These are phyloP conservation scores for Limonomyces culmigenus DNA, from an alignment of 1,284 basidiomycete genomes.

Conservation along the genomic window DNA sequence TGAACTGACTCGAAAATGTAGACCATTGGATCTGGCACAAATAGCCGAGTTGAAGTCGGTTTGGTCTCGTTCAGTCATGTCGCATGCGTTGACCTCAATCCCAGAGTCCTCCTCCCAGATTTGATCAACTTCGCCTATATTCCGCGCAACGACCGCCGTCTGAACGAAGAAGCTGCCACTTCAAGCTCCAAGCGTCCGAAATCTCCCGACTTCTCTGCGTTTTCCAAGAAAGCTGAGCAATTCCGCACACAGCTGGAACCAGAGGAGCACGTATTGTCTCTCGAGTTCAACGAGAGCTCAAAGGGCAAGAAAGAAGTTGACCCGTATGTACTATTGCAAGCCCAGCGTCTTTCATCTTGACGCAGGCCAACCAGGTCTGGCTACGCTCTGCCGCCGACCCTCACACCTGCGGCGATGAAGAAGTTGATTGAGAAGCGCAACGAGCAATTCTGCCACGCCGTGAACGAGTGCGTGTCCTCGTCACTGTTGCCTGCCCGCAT, in stretches of 20 bases:
- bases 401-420: constrained; percentile 43
- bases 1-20: no score
- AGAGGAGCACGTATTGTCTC: constrained; percentile 53
- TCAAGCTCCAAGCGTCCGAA: constrained; percentile 7
- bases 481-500: neutral
- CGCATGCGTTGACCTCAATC: neutral
- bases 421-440: constrained; percentile 65
- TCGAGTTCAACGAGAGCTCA: constrained; percentile 55
- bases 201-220: constrained; percentile 23
- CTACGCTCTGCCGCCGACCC: constrained; percentile 25
- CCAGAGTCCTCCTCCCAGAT: constrained; percentile 65
- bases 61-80: neutral
- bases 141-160: constrained; percentile 43
- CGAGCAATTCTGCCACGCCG: constrained; percentile 44
- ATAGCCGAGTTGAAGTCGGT: constrained; percentile 73
- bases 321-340: no score
- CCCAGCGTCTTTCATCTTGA: constrained; percentile 10
- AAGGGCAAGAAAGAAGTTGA: constrained; percentile 23
- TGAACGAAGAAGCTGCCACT: constrained; percentile 25
- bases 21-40: constrained; percentile 62
- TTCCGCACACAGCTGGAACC: constrained; percentile 10
- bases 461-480: constrained; percentile 40
- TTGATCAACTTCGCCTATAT: constrained; percentile 75
- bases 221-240: constrained; percentile 3
- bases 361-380: constrained; percentile 16